phyloP scores from a whole-genome alignment of 345 rosid species.

The Citrus australasica region DNA sequence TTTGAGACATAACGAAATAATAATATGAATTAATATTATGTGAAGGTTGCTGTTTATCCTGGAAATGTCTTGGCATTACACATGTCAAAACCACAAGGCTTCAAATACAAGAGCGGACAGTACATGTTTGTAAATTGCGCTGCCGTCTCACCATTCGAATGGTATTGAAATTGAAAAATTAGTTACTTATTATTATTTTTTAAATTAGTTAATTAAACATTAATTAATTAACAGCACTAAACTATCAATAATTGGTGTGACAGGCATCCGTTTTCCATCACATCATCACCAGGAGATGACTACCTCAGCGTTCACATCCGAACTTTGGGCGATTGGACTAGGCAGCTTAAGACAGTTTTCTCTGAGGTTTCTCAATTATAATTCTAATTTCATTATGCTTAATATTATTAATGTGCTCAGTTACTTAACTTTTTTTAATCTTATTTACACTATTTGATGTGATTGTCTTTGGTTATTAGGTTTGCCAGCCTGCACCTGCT shows the following conservation, averaged over 20 bases:
- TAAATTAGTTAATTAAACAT: too few relatives aligned
- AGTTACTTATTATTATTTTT: not conserved
- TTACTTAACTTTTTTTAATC: too few relatives aligned
- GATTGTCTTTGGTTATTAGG: slow-evolving; percentile 11
- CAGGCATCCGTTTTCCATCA: slow-evolving; percentile 96
- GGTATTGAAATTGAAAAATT: slow-evolving; percentile 26
- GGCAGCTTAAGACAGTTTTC: slow-evolving; percentile 71
- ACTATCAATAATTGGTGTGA: not conserved
- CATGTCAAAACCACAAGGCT: slow-evolving; percentile 86
- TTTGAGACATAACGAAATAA: too few relatives aligned
- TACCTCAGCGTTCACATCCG: slow-evolving; percentile 84
- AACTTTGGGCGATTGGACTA: slow-evolving; percentile 85
- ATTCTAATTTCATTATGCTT: too few relatives aligned
- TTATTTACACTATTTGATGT: too few relatives aligned
- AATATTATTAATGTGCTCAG: too few relatives aligned
- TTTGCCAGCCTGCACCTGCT: slow-evolving; percentile 52
- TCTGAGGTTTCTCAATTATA: slow-evolving; percentile 43
- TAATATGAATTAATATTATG: not conserved
- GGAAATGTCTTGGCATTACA: slow-evolving; percentile 77
- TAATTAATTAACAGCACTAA: not conserved
- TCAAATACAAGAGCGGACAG: slow-evolving; percentile 88
- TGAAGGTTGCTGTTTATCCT: slow-evolving; percentile 74
- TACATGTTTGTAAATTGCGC: slow-evolving; percentile 88
- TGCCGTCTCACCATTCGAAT: slow-evolving; percentile 83
- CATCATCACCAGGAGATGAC: slow-evolving; percentile 88